A percentile compares a stretch with the other conserved stretches of the same genome.
Evolutionary conservation across 2,329 filamentous ascomycete genomes (phyloP).

Genomic region (Plenodomus lindquistii): DNA sequence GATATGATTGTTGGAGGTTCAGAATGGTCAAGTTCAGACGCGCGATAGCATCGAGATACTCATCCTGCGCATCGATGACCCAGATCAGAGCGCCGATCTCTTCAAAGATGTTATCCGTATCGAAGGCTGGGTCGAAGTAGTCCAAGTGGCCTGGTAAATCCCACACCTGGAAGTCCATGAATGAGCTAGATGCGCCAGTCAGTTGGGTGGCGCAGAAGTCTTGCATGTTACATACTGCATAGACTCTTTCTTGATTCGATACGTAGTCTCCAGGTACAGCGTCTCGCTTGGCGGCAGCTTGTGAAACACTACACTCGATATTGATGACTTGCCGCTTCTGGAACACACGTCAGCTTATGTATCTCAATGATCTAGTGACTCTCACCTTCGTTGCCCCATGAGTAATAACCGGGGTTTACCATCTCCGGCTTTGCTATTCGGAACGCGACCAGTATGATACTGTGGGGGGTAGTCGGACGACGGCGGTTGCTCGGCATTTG

Average conservation of each 20-base stretch:
- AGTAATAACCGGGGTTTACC: constrained; percentile 82
- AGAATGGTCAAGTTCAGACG: constrained; percentile 88
- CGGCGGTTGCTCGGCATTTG: constrained; percentile 45
- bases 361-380: not conserved
- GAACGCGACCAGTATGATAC: constrained; percentile 49
- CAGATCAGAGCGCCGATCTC: constrained; percentile 94
- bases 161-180: constrained; percentile 99
- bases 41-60: constrained; percentile 89
- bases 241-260: constrained; percentile 89
- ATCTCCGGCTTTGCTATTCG: constrained; percentile 58
- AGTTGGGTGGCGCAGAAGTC: not conserved
- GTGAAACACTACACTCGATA: constrained; percentile 98
- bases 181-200: constrained; percentile 65
- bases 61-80: constrained; percentile 98
- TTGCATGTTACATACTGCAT: constrained; percentile 72
- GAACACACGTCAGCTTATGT: constrained; percentile 16
- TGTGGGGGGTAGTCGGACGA: constrained; percentile 41
- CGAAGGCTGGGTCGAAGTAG: constrained; percentile 85
- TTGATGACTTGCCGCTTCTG: constrained; percentile 97
- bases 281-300: constrained; percentile 97
- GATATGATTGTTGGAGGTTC: constrained; percentile 84
- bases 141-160: constrained; percentile 96
- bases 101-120: constrained; percentile 91
- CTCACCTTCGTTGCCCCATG: constrained; percentile 92
- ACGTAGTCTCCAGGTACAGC: constrained; percentile 92